These are phyloP conservation scores for Chrysosporium queenslandicum DNA, from an alignment of 2,329 filamentous ascomycete species.

Conservation along the genomic window DNA sequence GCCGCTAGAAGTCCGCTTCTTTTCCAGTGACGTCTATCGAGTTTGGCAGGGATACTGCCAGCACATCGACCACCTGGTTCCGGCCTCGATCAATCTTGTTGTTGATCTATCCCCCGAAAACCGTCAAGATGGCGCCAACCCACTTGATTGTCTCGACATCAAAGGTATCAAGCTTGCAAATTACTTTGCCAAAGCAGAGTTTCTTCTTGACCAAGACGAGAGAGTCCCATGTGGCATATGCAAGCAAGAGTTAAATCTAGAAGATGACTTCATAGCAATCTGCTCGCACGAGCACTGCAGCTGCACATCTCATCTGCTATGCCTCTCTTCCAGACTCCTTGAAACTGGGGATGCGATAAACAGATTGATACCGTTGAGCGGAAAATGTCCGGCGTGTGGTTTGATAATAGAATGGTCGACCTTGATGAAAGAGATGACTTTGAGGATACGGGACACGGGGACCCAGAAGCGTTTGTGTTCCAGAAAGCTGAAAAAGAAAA, in stretches of 20 bases:
- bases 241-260: constrained; percentile 28
- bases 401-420: constrained; percentile 57
- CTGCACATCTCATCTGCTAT: constrained; percentile 46
- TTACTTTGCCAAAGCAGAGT: constrained; percentile 44
- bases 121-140: constrained; percentile 21
- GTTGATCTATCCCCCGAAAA: constrained; percentile 38
- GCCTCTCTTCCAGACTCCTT: constrained; percentile 46
- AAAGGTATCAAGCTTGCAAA: constrained; percentile 43
- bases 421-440: constrained; percentile 71
- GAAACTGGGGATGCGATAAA: constrained; percentile 30
- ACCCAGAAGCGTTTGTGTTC: constrained; percentile 25
- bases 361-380: constrained; percentile 55
- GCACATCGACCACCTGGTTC: constrained; percentile 41
- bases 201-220: constrained; percentile 32
- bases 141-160: constrained; percentile 40
- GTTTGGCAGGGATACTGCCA: constrained; percentile 56
- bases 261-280: constrained; percentile 39
- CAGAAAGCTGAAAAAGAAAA: not conserved
- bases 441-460: constrained; percentile 55
- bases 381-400: constrained; percentile 61
- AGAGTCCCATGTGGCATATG: constrained; percentile 43
- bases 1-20: constrained; percentile 76
- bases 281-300: constrained; percentile 44
- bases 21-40: constrained; percentile 56
- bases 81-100: constrained; percentile 43